Conservation (phyloP, 352 stramenopile genomes). For the Pythium phragmitis region DNA sequence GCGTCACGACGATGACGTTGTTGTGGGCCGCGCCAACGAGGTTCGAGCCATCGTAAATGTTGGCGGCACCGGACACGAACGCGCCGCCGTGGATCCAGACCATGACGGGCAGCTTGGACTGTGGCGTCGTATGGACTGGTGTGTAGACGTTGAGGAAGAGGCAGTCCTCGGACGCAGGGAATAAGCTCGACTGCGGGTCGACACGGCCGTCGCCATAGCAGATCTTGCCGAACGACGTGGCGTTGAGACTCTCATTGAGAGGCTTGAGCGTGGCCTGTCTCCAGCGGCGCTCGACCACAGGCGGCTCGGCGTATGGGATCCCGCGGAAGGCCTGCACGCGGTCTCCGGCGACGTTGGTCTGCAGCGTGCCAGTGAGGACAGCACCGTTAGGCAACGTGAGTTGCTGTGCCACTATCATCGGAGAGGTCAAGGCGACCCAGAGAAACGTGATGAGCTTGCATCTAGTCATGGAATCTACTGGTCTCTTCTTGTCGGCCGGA, state of each 20-base stretch:
- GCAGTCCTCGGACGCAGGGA: constrained; percentile 31
- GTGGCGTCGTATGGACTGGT: constrained; percentile 19
- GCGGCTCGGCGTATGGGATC: constrained; percentile 20
- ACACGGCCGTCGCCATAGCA: constrained; percentile 11
- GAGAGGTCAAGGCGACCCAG: background rate
- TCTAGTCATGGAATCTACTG: background rate
- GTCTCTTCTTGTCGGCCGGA: no score
- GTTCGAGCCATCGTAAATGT: constrained; percentile 13
- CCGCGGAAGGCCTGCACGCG: constrained; percentile 13
- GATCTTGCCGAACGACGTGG: constrained; percentile 13
- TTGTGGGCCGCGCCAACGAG: constrained; percentile 6
- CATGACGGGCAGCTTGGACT: constrained; percentile 33
- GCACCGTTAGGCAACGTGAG: constrained; percentile 2
- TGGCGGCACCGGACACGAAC: constrained; percentile 23
- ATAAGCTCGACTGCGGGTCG: constrained; percentile 3
- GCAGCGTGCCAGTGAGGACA: constrained; percentile 3
- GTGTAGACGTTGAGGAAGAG: constrained; percentile 41
- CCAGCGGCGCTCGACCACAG: constrained; percentile 12
- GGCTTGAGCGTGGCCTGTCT: constrained; percentile 11
- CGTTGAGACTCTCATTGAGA: constrained; percentile 1
- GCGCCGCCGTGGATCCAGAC: constrained; percentile 37
- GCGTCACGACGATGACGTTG: constrained; percentile 36
- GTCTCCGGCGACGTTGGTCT: background rate
- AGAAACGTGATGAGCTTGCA: background rate
- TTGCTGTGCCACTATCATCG: background rate